Base-by-base conservation (phyloP, 495 filamentous ascomycete species). In the Amphirosellinia nigrospora region DNA sequence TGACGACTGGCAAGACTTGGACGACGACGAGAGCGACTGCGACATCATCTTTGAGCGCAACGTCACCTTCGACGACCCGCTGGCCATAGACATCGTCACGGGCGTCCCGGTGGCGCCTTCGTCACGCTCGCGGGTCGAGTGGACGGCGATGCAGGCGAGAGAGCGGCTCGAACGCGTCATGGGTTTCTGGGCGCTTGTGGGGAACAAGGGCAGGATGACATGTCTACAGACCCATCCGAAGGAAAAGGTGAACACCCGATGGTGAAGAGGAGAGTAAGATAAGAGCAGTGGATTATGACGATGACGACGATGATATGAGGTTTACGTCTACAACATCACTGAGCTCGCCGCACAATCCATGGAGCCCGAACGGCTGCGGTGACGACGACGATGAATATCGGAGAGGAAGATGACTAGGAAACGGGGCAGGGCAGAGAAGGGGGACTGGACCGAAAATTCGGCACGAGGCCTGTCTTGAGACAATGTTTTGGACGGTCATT, bases 81-180 rank as follows among this genome's bases (percentile, higher is more conserved):
- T 68, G 1, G 66, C 66, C 28, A 60, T 41, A 11, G 66, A 68
- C 45, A 21, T 60, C 39, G 55, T 60, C 41, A 60, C 36, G 11
- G 55, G 55, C 11, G 21, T 8, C 30, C 39, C 41, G 0, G 66
- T 68, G 0, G 2, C 38, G 0, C 66, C 38, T 3, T 59, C 66
- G 28, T 13, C 32, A 4, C 66, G 19, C n/a, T 68, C 66, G n/a
- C 39, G 66, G n/a, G 34, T n/a, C 39, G 66, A 68, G 52, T 68
- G 66, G 66, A 39, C 38, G 16, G 39, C 55, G 48, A 23, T 55
- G 5, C 30, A 23, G 15, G 48, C 50, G 11, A 30, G 64, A 38
- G 23, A 30, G 16, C 23, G 38, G 1, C 45, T 65, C 1, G 63
- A 65, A 21, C 46, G 46, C 32, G 13, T 8, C 2, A 45, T 21